These are phyloP conservation scores for Saprolegnia diclina DNA, from an alignment of 352 stramenopile genomes.

Conservation along the genomic window DNA sequence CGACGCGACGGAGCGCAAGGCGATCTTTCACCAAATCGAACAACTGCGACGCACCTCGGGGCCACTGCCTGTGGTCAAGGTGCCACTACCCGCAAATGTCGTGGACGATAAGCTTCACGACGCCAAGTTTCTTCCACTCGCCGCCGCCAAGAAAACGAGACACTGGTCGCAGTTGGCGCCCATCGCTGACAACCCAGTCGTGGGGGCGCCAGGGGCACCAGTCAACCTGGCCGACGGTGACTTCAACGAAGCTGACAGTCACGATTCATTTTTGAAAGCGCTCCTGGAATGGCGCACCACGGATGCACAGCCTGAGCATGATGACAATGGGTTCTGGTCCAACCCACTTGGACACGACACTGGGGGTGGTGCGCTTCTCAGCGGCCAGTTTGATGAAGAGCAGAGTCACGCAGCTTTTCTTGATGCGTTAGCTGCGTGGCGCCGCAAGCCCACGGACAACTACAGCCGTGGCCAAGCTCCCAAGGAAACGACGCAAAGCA, in stretches of 20 bases:
- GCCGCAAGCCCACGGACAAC: slow-evolving; percentile 24
- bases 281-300: slow-evolving; percentile 63
- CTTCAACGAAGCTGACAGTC: slow-evolving; percentile 66
- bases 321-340: slow-evolving; percentile 49
- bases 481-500: slow-evolving; percentile 42
- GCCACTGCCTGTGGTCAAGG: neutral
- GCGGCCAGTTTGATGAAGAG: slow-evolving; percentile 61
- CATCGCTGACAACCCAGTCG: slow-evolving; percentile 36
- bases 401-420: slow-evolving; percentile 63
- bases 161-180: slow-evolving; percentile 75
- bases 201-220: slow-evolving; percentile 29
- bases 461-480: slow-evolving; percentile 30
- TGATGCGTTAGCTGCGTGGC: slow-evolving; percentile 54
- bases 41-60: slow-evolving; percentile 34
- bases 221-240: slow-evolving; percentile 73
- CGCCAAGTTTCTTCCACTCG: slow-evolving; percentile 24
- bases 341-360: slow-evolving; percentile 42
- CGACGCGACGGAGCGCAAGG: slow-evolving; percentile 55
- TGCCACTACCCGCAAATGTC: slow-evolving; percentile 28
- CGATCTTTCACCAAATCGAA: slow-evolving; percentile 48
- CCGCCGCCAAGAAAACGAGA: slow-evolving; percentile 8
- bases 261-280: slow-evolving; percentile 74
- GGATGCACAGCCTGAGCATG: slow-evolving; percentile 28
- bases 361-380: slow-evolving; percentile 42
- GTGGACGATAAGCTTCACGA: slow-evolving; percentile 58